phyloP scores from a whole-genome alignment of 805 yeast genomes.

The Candida fluviatilis region DNA sequence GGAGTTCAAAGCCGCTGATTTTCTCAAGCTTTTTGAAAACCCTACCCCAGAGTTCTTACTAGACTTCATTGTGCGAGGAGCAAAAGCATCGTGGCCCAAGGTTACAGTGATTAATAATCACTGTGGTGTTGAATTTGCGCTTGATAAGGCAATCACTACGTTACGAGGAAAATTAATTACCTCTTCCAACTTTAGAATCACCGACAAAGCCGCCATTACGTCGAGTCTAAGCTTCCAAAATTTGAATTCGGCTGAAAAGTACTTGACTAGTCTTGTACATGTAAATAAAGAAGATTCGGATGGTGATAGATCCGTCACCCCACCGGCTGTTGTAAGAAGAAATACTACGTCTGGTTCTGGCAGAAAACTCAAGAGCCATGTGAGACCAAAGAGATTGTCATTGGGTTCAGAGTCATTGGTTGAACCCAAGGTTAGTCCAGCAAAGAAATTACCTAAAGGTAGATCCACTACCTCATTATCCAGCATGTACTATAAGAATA shows the following conservation, averaged over 20 bases:
- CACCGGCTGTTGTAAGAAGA: constrained; percentile 23
- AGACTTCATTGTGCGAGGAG: constrained; percentile 74
- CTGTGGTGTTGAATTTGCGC: constrained; percentile 82
- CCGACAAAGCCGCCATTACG: neutral
- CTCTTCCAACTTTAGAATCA: constrained; percentile 13
- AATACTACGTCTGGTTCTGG: constrained; percentile 14
- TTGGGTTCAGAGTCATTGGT: neutral
- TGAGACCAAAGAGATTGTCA: neutral
- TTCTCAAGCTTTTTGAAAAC: constrained; percentile 63
- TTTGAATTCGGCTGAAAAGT: neutral
- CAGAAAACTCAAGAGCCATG: neutral
- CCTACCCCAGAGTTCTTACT: constrained; percentile 76
- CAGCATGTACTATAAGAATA: constrained; percentile 9
- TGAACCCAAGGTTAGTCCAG: neutral
- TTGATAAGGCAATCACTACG: constrained; percentile 73
- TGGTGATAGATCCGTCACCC: constrained; percentile 7
- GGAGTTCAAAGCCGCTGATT: constrained; percentile 55
- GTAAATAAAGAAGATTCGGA: constrained; percentile 14
- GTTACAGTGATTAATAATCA: constrained; percentile 81
- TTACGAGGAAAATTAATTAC: constrained; percentile 59
- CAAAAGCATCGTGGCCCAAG: constrained; percentile 92
- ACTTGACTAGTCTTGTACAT: neutral
- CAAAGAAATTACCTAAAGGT: neutral
- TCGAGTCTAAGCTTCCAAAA: constrained; percentile 2
- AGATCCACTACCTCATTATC: constrained; percentile 12